phyloP scores from a whole-genome alignment of 352 stramenopile genomes.

The Phytophthora pinifolia region DNA sequence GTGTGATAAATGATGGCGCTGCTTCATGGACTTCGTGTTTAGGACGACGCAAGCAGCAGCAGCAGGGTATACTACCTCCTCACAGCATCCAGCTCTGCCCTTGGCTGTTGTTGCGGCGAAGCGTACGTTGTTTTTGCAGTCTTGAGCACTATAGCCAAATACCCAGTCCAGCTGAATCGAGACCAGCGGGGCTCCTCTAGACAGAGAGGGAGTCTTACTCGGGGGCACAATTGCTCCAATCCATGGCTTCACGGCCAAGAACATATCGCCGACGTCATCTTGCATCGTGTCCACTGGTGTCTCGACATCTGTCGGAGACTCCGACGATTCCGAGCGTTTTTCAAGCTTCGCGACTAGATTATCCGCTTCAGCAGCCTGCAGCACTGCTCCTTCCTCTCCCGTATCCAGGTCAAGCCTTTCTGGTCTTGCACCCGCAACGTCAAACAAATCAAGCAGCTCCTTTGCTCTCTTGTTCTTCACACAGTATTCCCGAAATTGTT shows the following conservation, averaged over 20 bases:
- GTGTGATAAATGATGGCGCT: conserved; percentile 77
- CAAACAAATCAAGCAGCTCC: conserved; percentile 66
- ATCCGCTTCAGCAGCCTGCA: conserved; percentile 9
- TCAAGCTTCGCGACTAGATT: conserved; percentile 22
- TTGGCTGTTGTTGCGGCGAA: conserved; percentile 44
- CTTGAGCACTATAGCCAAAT: conserved; percentile 87
- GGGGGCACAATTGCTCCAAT: conserved; percentile 79
- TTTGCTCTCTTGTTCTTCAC: conserved; percentile 59
- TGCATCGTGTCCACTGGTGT: neutral
- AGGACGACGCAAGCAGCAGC: conserved; percentile 81
- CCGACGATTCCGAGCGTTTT: conserved; percentile 13
- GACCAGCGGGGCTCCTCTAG: conserved; percentile 52
- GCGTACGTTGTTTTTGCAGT: conserved; percentile 80
- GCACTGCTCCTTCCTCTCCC: conserved; percentile 6
- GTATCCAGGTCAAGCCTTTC: conserved; percentile 5
- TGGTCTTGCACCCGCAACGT: conserved; percentile 35
- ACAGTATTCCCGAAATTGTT: conserved; percentile 80
- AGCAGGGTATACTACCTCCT: conserved; percentile 90
- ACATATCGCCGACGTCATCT: conserved; percentile 66
- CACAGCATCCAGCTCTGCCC: conserved; percentile 23
- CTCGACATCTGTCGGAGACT: conserved; percentile 4
- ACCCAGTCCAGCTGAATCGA: conserved; percentile 92
- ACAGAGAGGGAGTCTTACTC: conserved; percentile 55
- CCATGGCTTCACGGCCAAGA: conserved; percentile 85
- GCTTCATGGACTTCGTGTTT: conserved; percentile 56